phyloP scores from a whole-genome alignment of 345 rosid species.

The Eucalyptus microcorys region DNA sequence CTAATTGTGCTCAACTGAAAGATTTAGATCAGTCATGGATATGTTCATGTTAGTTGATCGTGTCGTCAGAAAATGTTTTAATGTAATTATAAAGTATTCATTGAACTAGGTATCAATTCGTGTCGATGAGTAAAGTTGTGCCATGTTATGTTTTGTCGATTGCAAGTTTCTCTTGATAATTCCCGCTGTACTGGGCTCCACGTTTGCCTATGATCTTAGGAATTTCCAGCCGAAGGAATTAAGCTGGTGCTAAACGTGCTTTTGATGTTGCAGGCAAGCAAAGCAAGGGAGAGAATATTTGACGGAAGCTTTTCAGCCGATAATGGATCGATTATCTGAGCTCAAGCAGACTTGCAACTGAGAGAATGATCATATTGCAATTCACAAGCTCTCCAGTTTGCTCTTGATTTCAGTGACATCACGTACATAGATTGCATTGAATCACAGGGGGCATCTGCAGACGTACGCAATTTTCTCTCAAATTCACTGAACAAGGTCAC shows the following conservation, averaged over 20 bases:
- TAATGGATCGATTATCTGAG: background rate
- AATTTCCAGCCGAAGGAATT: background rate
- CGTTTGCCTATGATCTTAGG: background rate
- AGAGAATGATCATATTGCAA: background rate
- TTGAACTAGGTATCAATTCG: no score
- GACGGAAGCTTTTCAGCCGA: background rate
- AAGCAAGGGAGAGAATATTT: slow-evolving; percentile 28
- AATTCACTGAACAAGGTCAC: background rate
- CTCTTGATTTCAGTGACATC: background rate
- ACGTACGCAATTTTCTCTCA: background rate
- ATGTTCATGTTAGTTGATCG: background rate
- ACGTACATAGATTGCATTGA: background rate
- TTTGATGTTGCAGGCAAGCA: slow-evolving; percentile 19
- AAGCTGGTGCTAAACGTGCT: background rate
- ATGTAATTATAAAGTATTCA: background rate
- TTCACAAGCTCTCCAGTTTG: background rate
- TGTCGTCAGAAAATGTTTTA: no score
- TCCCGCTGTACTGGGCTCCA: background rate
- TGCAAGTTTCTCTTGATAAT: background rate
- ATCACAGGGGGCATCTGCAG: background rate
- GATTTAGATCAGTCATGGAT: background rate
- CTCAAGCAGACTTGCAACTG: background rate
- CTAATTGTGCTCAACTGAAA: background rate
- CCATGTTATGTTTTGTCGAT: background rate
- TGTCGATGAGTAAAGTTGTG: background rate